Evolutionary conservation across 2,329 filamentous ascomycete genomes (phyloP).

Genomic region (Teratosphaeriaceae sp.): DNA sequence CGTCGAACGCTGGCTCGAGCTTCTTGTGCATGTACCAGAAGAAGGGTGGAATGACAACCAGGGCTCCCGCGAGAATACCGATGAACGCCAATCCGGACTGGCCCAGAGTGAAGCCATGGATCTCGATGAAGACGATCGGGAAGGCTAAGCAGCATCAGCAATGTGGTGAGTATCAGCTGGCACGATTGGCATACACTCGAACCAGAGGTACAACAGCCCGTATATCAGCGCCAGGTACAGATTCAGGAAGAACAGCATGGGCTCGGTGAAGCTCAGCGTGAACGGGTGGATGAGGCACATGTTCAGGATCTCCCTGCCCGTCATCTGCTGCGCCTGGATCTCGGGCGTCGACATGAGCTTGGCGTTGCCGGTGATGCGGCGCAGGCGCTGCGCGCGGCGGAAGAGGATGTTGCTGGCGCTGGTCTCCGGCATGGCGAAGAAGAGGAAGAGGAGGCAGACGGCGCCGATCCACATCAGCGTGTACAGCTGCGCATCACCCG

Average conservation of each 20-base stretch:
- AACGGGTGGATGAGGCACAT: slow-evolving; percentile 43
- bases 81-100: slow-evolving; percentile 62
- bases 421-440: slow-evolving; percentile 32
- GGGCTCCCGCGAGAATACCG: slow-evolving; percentile 58
- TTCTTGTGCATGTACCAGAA: slow-evolving; percentile 37
- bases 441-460: slow-evolving; percentile 28
- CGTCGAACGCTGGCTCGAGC: slow-evolving; percentile 55
- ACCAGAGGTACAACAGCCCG: slow-evolving; percentile 55
- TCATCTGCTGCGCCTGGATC: slow-evolving; percentile 28
- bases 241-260: slow-evolving; percentile 19
- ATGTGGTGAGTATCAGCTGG: slow-evolving; percentile 33
- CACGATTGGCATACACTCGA: slow-evolving; percentile 43
- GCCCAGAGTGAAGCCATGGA: slow-evolving; percentile 59
- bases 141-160: slow-evolving; percentile 62
- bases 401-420: slow-evolving; percentile 32
- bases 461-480: slow-evolving; percentile 32
- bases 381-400: slow-evolving; percentile 30
- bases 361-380: slow-evolving; percentile 30
- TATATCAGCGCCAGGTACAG: slow-evolving; percentile 48
- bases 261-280: slow-evolving; percentile 35
- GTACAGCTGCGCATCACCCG: slow-evolving; percentile 21
- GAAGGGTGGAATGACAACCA: slow-evolving; percentile 54
- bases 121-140: slow-evolving; percentile 55
- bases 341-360: slow-evolving; percentile 32
- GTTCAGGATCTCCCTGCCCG: slow-evolving; percentile 29